phyloP scores from a whole-genome alignment of 192 early-diverging fungal species.

The Coemansia sp. region DNA sequence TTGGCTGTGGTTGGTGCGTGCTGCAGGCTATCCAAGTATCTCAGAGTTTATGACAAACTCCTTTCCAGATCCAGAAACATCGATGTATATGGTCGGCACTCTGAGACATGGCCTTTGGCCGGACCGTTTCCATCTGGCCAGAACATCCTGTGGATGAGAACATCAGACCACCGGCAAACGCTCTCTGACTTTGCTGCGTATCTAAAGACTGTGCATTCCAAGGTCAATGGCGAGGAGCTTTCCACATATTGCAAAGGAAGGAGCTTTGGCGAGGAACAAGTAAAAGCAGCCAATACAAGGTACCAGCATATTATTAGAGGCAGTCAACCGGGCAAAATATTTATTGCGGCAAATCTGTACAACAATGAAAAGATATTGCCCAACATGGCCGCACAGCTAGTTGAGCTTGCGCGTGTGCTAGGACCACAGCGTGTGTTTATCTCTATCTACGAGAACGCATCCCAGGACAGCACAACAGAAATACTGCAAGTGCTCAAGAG shows the following conservation, averaged over 20 bases:
- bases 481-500: slow-evolving; percentile 25
- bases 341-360: slow-evolving; percentile 45
- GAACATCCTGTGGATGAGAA: background rate
- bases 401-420: slow-evolving; percentile 33
- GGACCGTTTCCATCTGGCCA: background rate
- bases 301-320: slow-evolving; percentile 15
- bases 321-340: background rate
- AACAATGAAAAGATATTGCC: slow-evolving; percentile 50
- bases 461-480: slow-evolving; percentile 37
- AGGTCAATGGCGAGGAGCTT: slow-evolving; percentile 31
- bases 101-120: background rate
- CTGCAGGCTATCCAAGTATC: background rate
- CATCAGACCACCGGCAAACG: background rate
- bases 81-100: background rate
- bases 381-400: slow-evolving; percentile 42
- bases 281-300: slow-evolving; percentile 14
- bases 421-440: slow-evolving; percentile 39
- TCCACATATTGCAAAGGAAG: slow-evolving; percentile 18
- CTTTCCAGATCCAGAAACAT: background rate
- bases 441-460: slow-evolving; percentile 56
- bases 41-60: background rate
- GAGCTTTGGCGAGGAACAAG: slow-evolving; percentile 24
- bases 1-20: background rate
- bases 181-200: slow-evolving; percentile 15
- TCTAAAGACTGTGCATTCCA: slow-evolving; percentile 21